phyloP scores from a whole-genome alignment of 257 asterid genomes.

The Anisodus acutangulus region DNA sequence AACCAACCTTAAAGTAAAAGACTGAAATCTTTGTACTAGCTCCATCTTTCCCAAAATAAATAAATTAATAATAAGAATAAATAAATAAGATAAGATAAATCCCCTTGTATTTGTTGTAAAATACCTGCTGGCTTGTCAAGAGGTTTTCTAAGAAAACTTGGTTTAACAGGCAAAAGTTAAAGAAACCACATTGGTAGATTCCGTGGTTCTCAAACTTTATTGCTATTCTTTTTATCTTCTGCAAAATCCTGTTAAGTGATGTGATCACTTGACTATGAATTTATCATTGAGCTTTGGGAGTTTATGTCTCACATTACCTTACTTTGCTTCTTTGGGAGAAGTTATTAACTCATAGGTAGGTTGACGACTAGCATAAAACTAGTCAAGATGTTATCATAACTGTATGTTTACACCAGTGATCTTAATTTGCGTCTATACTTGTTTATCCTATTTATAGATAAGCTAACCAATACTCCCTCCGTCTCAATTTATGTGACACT shows the following conservation, averaged over 20 bases:
- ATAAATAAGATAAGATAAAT: background rate
- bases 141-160: background rate
- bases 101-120: background rate
- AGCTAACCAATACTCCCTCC: background rate
- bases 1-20: background rate
- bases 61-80: background rate
- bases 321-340: background rate
- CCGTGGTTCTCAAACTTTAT: slow-evolving; percentile 18
- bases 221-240: background rate
- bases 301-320: background rate
- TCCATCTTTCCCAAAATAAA: slow-evolving; percentile 1
- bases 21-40: slow-evolving; percentile 9
- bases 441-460: background rate
- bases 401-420: background rate
- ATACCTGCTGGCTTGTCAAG: background rate
- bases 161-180: background rate
- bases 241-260: background rate
- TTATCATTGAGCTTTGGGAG: slow-evolving; percentile 1
- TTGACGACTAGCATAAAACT: background rate
- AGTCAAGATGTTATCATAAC: slow-evolving; percentile 1
- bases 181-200: slow-evolving; percentile 16
- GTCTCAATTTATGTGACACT: too few species aligned
- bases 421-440: background rate
- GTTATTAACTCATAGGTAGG: background rate
- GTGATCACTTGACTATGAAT: background rate